Base-by-base conservation (phyloP, 257 asterid genomes). In the Scutellaria barbata region DNA sequence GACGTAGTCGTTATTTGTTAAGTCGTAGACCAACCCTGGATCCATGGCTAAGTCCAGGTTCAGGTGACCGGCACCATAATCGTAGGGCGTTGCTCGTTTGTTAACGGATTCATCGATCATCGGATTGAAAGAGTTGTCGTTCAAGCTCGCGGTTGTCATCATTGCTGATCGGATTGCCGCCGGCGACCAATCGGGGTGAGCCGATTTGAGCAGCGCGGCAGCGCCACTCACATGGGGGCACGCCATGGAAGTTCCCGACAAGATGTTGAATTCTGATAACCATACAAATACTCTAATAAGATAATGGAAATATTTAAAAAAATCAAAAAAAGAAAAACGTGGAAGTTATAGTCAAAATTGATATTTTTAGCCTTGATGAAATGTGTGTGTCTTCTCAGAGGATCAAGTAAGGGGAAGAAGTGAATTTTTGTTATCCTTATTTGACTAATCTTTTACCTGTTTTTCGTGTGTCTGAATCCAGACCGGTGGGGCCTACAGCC, bases 191-290 rank as follows among this genome's bases (percentile, higher is more conserved):
- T 90, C 95, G 5, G 97, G 96, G 60, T 91, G 97, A 0, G 97
- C 92, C 1, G 97, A 90, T 78, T 88, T 90, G 4, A 90, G 90
- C 83, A 90, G 66, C 1, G 97, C 96, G 1, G 97, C 97, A 11
- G 97, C 97, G 25, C 97, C 97, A 68, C 96, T 87, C 0, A 91
- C 96, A 42, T 91, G 97, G 20, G 96, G 97, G 58, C 97, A 88
- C 13, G 97, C 95, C 97, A 91, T 91, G 9, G 96, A 91, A 30
- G 97, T 91, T 10, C 97, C 96, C 1, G 97, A 89, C 12, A 91
- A 69, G 20, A 91, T 91, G 63, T 89, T 91, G 85, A 91, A 91
- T 47, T 91, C 97, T 0, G 89, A 30, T 5, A 4, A 1, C 35
- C 35, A 30, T 30, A 30, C 2, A 30, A 30, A 30, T 30, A 30